Percentiles rank a stretch among this genome's conserved stretches.
phyloP scores from a whole-genome alignment of 768 basidiomycete species.

The Tephrocybe sp. region DNA sequence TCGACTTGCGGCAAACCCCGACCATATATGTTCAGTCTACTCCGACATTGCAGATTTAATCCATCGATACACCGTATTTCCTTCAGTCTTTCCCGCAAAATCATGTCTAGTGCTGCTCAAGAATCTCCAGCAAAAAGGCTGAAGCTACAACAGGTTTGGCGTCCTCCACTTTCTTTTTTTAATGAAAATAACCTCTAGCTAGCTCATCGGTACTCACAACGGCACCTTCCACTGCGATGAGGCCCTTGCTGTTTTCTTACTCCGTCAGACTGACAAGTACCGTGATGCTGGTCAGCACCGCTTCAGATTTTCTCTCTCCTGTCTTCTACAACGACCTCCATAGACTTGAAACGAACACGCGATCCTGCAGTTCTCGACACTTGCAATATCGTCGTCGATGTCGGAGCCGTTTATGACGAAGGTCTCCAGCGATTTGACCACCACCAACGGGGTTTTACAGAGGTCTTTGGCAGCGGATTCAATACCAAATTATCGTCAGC shows the following conservation, averaged over 20 bases:
- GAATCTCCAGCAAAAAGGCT: constrained; percentile 32
- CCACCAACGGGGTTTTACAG: constrained; percentile 90
- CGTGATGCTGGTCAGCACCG: constrained; percentile 59
- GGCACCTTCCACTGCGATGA: constrained; percentile 98
- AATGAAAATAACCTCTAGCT: constrained; percentile 3
- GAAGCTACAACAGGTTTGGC: constrained; percentile 35
- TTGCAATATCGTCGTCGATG: constrained; percentile 95
- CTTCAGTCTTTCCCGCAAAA: constrained; percentile 3
- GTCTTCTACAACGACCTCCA: not conserved
- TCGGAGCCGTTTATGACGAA: constrained; percentile 90
- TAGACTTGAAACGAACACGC: constrained; percentile 69
- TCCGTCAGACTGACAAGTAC: constrained; percentile 75
- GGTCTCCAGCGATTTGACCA: constrained; percentile 84
- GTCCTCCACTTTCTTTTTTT: not conserved
- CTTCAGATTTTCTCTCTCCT: not conserved
- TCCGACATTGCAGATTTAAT: not conserved
- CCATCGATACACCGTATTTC: not conserved
- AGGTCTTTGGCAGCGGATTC: constrained; percentile 87
- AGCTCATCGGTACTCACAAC: constrained; percentile 92
- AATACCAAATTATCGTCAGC: constrained; percentile 89
- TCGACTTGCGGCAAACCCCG: constrained; percentile 10
- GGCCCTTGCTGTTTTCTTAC: constrained; percentile 88
- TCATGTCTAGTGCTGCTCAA: constrained; percentile 15
- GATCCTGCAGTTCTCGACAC: constrained; percentile 68
- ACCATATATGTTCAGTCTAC: not conserved